Evolutionary conservation across 805 yeast species (phyloP).

Genomic region (Metschnikowia rubicola): DNA sequence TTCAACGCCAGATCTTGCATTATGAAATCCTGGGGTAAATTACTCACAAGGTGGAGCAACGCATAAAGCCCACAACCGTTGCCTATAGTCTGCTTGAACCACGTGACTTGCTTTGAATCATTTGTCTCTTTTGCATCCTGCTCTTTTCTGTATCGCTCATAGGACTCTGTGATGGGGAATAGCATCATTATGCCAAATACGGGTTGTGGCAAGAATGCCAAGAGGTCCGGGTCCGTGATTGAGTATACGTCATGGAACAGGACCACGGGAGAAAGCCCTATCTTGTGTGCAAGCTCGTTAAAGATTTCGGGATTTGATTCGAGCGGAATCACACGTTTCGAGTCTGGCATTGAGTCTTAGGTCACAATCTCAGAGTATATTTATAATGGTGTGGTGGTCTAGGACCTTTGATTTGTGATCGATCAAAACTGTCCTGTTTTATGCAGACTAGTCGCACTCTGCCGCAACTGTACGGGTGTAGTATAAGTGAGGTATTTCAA

Average conservation of each 20-base stretch:
- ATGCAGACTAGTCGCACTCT: no score
- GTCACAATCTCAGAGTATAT: background rate
- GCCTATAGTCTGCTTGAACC: conserved; percentile 82
- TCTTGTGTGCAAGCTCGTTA: conserved; percentile 56
- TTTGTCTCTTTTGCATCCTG: conserved; percentile 38
- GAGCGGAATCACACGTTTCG: conserved; percentile 63
- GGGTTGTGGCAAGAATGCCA: conserved; percentile 81
- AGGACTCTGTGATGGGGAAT: conserved; percentile 70
- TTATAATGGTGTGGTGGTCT: background rate
- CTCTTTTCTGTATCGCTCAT: conserved; percentile 48
- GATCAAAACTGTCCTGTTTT: no score
- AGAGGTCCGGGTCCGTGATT: conserved; percentile 75
- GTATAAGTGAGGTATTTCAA: background rate
- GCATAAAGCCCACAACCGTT: conserved; percentile 96
- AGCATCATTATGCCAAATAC: conserved; percentile 69
- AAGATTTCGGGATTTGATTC: conserved; percentile 90
- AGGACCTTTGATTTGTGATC: no score
- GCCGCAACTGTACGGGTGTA: background rate
- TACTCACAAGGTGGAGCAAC: conserved; percentile 56
- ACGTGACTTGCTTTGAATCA: conserved; percentile 40
- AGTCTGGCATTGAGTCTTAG: conserved; percentile 11
- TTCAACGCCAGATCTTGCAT: conserved; percentile 35
- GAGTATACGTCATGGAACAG: conserved; percentile 81
- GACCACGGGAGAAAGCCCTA: conserved; percentile 63
- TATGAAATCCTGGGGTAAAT: conserved; percentile 45